Base-by-base conservation (phyloP, 2,329 filamentous ascomycete genomes). In the Nannizziopsis barbatae region DNA sequence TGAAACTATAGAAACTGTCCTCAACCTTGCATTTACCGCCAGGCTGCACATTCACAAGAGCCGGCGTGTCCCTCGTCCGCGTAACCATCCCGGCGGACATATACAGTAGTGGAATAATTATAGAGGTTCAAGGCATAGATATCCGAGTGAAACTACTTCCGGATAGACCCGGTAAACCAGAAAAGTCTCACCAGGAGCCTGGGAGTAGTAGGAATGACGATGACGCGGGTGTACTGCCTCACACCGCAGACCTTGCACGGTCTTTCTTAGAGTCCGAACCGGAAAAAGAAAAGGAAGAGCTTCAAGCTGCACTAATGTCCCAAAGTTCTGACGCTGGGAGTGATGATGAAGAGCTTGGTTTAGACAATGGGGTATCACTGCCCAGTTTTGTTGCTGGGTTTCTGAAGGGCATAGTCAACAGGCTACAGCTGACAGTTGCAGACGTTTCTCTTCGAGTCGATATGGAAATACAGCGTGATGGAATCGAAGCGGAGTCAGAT, bases 71-170 rank as follows among this genome's bases (percentile, higher is more conserved):
- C 2, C 73, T 84, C 5, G 76, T 96, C 18, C 83, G 84, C 58
- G 71, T 95, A 47, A 93, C 84, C 6, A 76, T 96, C 44, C 87
- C 90, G 10, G 82, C 92, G 62, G 86, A 95, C 65, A 82, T 95
- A 55, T 88, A 89, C 64, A 83, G 80, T 46, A 89, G 83, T 56
- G 82, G 86, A 22, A 93, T 96, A 61, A 73, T 77, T 27, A 79
- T 90, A 58, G 85, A 95, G 60, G 75, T 90, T 17, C 80, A 90
- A 57, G 88, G 87, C 15, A 79, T 95, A 52, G 78, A 89, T 55
- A 75, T 93, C 30, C 76, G 80, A 51, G 60, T 86, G 18, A 74
- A 73, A 56, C 71, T 86, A 31, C 70, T 57, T 58, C 68, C 52
- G 63, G 68, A 65, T 36, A 45, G 38, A 33, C 11, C 36, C 5